Conservation (phyloP, 768 basidiomycete genomes). For the Podaxis carcinomalis region DNA sequence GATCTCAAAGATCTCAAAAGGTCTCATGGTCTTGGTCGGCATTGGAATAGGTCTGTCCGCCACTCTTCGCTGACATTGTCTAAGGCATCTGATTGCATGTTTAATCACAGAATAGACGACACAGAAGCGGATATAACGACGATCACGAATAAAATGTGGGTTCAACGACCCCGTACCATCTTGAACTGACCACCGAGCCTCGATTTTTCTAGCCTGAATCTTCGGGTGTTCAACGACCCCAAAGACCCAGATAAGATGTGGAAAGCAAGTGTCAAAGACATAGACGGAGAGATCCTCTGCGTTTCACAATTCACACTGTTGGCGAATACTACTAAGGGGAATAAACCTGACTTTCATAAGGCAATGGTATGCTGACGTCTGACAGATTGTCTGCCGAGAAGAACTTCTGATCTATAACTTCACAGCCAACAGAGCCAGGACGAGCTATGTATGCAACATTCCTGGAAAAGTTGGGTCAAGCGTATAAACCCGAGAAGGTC, state of each 20-base stretch:
- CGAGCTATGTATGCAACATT: slow-evolving; percentile 69
- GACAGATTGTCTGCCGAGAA: not conserved
- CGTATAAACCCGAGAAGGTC: slow-evolving; percentile 73
- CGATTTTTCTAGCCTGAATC: slow-evolving; percentile 46
- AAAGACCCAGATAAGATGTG: slow-evolving; percentile 61
- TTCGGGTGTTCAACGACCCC: slow-evolving; percentile 70
- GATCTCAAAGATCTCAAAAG: slow-evolving; percentile 79
- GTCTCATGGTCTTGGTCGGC: slow-evolving; percentile 88
- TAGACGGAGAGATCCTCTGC: slow-evolving; percentile 87
- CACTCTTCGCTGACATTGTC: not conserved
- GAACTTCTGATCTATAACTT: not conserved
- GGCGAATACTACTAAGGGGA: slow-evolving; percentile 84
- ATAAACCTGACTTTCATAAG: slow-evolving; percentile 88
- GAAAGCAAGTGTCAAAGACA: slow-evolving; percentile 85
- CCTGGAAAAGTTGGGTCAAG: slow-evolving; percentile 56
- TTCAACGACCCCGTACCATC: not conserved
- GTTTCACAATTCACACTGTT: slow-evolving; percentile 93
- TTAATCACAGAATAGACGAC: slow-evolving; percentile 59
- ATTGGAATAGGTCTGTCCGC: slow-evolving; percentile 66
- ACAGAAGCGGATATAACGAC: slow-evolving; percentile 65
- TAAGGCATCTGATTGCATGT: slow-evolving; percentile 12
- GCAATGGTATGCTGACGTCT: slow-evolving; percentile 66
- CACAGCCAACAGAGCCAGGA: slow-evolving; percentile 63
- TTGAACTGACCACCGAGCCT: slow-evolving; percentile 8
- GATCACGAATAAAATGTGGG: slow-evolving; percentile 82